Evolutionary conservation across 1,284 basidiomycete genomes (phyloP).

Genomic region (Sanghuangporus sanghuang): DNA sequence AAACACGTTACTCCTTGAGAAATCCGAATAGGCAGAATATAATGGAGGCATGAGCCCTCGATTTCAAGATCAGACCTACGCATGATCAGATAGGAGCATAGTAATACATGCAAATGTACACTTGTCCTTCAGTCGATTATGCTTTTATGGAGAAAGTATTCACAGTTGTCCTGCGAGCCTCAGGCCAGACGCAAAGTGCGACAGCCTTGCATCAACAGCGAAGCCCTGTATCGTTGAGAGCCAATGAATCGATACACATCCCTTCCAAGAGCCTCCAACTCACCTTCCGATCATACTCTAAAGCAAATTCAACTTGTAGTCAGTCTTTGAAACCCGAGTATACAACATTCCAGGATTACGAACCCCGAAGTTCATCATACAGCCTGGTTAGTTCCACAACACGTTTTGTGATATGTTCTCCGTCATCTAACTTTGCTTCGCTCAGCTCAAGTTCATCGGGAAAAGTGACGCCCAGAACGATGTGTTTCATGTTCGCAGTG

Average conservation of each 20-base stretch:
- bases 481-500: constrained; percentile 76
- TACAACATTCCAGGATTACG: not conserved
- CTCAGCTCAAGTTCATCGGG: constrained; percentile 56
- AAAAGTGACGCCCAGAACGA: constrained; percentile 59
- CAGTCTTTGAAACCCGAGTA: not conserved
- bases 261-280: not conserved
- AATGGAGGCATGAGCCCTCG: no score
- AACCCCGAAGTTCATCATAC: constrained; percentile 60
- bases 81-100: no score
- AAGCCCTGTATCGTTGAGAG: constrained; percentile 45
- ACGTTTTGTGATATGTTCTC: constrained; percentile 76
- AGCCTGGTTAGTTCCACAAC: constrained; percentile 68
- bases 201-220: constrained; percentile 71
- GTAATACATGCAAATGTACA: no score
- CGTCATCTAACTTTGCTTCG: constrained; percentile 65
- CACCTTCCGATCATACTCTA: constrained; percentile 67
- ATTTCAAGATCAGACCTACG: no score
- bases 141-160: not conserved
- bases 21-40: no score
- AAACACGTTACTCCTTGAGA: no score
- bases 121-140: no score
- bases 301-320: not conserved
- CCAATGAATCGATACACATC: no score
- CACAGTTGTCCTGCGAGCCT: constrained; percentile 1
- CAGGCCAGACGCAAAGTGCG: constrained; percentile 63